A percentile compares a stretch with the other conserved stretches of the same genome.
phyloP scores from a whole-genome alignment of 2,329 filamentous ascomycete species.

The Macrophomina pseudophaseolina region DNA sequence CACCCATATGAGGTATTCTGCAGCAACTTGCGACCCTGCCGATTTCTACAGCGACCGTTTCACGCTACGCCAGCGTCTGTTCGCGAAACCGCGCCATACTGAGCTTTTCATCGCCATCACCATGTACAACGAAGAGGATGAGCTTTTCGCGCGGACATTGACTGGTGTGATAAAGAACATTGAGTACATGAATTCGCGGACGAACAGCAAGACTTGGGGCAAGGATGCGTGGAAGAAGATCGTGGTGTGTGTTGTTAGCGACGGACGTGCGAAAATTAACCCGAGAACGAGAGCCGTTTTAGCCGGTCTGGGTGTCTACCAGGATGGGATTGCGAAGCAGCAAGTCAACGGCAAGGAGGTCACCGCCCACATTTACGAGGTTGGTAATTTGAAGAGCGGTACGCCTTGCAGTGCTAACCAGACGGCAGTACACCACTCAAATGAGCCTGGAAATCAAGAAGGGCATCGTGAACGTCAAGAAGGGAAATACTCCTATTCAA shows the following conservation, averaged over 20 bases:
- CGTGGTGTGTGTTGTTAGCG: conserved; percentile 95
- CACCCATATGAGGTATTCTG: conserved; percentile 91
- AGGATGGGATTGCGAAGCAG: conserved; percentile 98
- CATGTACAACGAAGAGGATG: conserved; percentile 99
- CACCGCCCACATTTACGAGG: conserved; percentile 91
- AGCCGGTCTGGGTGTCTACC: conserved; percentile 93
- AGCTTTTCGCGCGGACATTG: conserved; percentile 94
- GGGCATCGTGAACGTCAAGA: conserved; percentile 81
- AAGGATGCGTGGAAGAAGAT: conserved; percentile 99
- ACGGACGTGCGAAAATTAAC: conserved; percentile 97
- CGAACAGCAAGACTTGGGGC: conserved; percentile 95
- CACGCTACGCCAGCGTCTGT: conserved; percentile 87
- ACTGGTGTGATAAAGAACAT: conserved; percentile 98
- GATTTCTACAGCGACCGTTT: conserved; percentile 90
- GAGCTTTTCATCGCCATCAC: conserved; percentile 96
- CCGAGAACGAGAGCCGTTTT: conserved; percentile 85
- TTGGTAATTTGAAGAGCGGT: conserved; percentile 27
- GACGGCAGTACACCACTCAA: conserved; percentile 74
- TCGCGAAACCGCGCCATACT: conserved; percentile 89
- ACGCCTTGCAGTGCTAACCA: neutral
- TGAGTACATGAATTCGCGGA: conserved; percentile 94
- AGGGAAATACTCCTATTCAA: conserved; percentile 86
- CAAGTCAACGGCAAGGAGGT: conserved; percentile 96
- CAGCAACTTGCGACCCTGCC: conserved; percentile 89
- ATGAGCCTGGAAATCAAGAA: conserved; percentile 89